Base-by-base conservation (phyloP, 2,329 filamentous ascomycete species). In the Ambrosiella beaveri region DNA sequence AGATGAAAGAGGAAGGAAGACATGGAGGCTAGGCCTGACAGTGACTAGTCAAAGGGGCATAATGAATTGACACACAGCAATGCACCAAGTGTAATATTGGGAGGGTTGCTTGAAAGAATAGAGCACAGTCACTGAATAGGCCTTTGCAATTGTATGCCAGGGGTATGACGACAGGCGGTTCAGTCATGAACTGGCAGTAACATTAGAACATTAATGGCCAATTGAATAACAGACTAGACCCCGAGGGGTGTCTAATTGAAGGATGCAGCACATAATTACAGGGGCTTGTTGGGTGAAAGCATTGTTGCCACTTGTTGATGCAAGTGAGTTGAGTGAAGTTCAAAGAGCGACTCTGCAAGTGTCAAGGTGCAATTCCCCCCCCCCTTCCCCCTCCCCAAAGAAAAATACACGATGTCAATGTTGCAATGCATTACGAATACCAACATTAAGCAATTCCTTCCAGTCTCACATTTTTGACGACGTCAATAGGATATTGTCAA, bases 1-100 rank as follows among this genome's bases (percentile, higher is more conserved):
- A 63, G 61, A 55, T 62, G 62, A 59, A 60, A 63, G 54, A 53
- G 53, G 55, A 40, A 50, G 40, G 54, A 35, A 56, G 52, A 44
- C 61, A 63, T 58, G 62, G 60, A 58, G 61, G 59, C 62, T 59
- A 49, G 60, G 62, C 61, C 49, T 52, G 40, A 41, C 38, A 57
- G 11, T 50, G 47, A 39, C 39, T n/a, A 41, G 9, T 11, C 9
- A 45, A 45, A 40, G 41, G 39, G 54, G 39, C n/a, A 56, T 27
- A 27, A 27, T 44, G n/a, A 17, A 9, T 13, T 27, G 45, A 8
- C 27, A 40, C 40, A 41, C 53, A 49, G 54, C 47, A 51, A 47
- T 27, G 56, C 37, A 52, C 5, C n/a, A 3, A 19, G 54, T 37
- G 47, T 51, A 51, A 51, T 51, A 51, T 27, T 51, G 47, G 19